Evolutionary conservation across 805 yeast species (phyloP).

Genomic region (Komagataella mondaviorum): DNA sequence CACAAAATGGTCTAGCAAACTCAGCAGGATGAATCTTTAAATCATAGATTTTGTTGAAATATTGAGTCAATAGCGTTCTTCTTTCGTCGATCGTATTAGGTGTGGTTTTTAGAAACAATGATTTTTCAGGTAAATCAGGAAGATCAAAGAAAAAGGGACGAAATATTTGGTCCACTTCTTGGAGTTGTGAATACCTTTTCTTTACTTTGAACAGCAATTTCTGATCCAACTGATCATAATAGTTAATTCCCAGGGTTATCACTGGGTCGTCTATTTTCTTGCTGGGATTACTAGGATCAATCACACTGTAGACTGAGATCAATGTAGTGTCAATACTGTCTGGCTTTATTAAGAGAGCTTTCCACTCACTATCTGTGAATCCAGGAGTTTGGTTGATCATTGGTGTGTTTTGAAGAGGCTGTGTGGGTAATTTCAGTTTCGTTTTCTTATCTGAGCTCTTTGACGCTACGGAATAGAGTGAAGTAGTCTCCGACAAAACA

Average conservation of each 20-base stretch:
- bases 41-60: conserved; percentile 40
- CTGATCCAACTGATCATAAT: conserved; percentile 49
- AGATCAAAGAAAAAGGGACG: conserved; percentile 41
- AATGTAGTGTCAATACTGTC: conserved; percentile 15
- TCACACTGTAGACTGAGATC: conserved; percentile 16
- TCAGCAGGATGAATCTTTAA: conserved; percentile 37
- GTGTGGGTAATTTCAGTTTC: neutral
- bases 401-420: neutral
- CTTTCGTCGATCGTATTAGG: conserved; percentile 59
- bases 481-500: neutral
- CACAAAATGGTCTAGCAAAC: conserved; percentile 40
- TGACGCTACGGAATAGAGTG: neutral
- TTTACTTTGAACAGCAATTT: conserved; percentile 47
- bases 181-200: conserved; percentile 48
- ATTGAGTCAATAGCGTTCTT: conserved; percentile 38
- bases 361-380: neutral
- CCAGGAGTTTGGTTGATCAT: neutral
- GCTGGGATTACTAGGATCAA: conserved; percentile 14
- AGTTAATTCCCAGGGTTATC: conserved; percentile 49
- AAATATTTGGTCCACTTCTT: conserved; percentile 45
- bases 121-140: conserved; percentile 53
- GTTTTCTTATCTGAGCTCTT: neutral
- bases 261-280: conserved; percentile 42
- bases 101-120: conserved; percentile 38
- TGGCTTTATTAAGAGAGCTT: conserved; percentile 3